Conservation (phyloP, 2,329 filamentous ascomycete genomes). For the Septoria petroselini region DNA sequence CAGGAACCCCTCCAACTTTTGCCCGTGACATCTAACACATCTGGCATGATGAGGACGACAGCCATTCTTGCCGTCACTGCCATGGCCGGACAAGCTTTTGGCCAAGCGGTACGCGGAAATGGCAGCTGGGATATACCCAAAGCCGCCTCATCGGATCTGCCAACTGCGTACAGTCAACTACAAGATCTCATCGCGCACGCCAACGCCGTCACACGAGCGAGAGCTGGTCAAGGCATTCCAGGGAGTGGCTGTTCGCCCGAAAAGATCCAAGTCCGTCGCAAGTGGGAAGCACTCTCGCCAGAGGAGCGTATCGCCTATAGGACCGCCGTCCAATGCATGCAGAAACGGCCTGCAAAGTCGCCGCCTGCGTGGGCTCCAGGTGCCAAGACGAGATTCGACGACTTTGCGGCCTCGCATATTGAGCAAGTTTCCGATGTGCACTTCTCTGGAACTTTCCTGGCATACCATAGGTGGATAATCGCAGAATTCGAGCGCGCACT, state of each 20-base stretch:
- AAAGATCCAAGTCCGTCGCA: constrained; percentile 21
- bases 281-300: constrained; percentile 39
- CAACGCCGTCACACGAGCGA: background rate
- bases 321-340: constrained; percentile 3
- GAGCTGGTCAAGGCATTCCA: too few relatives aligned
- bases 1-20: too few relatives aligned
- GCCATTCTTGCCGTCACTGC: too few relatives aligned
- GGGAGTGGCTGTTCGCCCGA: too few relatives aligned
- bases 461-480: constrained; percentile 44
- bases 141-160: background rate
- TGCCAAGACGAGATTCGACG: constrained; percentile 32
- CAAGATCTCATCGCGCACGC: background rate
- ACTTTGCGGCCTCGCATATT: constrained; percentile 33
- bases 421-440: constrained; percentile 27
- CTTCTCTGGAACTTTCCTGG: constrained; percentile 25
- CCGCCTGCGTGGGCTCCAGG: constrained; percentile 20
- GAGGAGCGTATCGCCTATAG: constrained; percentile 15
- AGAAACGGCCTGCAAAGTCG: background rate
- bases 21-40: too few relatives aligned
- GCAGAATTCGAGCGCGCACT: constrained; percentile 44
- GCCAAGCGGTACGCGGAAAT: too few relatives aligned
- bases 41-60: too few relatives aligned
- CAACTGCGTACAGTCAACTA: background rate
- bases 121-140: background rate
- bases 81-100: too few relatives aligned